A percentile compares a stretch with the other conserved stretches of the same genome.
phyloP scores from a whole-genome alignment of 192 early-diverging fungal species.

The Dissophora ornata region DNA sequence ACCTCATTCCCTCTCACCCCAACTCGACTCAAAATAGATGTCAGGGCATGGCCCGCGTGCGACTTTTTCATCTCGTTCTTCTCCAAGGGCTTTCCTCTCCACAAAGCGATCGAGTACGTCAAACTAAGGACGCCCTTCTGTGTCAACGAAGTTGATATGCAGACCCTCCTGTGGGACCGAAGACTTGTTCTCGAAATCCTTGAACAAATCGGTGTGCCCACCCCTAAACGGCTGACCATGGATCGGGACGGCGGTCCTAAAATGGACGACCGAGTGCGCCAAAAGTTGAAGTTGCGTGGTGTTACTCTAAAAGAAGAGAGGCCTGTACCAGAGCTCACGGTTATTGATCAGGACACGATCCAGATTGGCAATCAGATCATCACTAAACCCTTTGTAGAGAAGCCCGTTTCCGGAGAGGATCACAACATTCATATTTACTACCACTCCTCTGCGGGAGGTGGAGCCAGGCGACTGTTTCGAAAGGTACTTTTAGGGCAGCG shows the following conservation, averaged over 20 bases:
- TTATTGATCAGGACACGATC: conserved; percentile 75
- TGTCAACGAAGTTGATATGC: conserved; percentile 90
- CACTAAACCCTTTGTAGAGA: conserved; percentile 96
- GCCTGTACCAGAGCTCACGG: conserved; percentile 42
- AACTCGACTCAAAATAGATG: conserved; percentile 65
- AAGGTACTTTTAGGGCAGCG: too few relatives aligned
- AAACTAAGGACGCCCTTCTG: conserved; percentile 83
- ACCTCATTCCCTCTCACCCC: background rate
- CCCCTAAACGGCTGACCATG: conserved; percentile 78
- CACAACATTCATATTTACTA: conserved; percentile 99
- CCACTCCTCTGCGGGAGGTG: conserved; percentile 80
- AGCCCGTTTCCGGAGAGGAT: conserved; percentile 94
- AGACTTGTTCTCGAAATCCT: conserved; percentile 85
- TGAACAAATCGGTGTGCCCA: conserved; percentile 83
- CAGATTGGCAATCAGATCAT: conserved; percentile 73
- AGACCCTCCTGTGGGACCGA: conserved; percentile 88
- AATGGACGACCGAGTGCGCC: conserved; percentile 63
- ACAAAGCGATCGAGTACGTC: conserved; percentile 91
- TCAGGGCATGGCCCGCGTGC: conserved; percentile 90
- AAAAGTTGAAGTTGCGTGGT: conserved; percentile 63
- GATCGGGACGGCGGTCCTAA: conserved; percentile 73
- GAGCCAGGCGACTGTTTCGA: conserved; percentile 78
- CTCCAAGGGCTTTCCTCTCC: conserved; percentile 94
- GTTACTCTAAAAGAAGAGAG: conserved; percentile 57
- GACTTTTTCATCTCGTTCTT: conserved; percentile 97